These are phyloP conservation scores for Plasmodium sp. DNA, from an alignment of 169 alveolate species.

Conservation along the genomic window DNA sequence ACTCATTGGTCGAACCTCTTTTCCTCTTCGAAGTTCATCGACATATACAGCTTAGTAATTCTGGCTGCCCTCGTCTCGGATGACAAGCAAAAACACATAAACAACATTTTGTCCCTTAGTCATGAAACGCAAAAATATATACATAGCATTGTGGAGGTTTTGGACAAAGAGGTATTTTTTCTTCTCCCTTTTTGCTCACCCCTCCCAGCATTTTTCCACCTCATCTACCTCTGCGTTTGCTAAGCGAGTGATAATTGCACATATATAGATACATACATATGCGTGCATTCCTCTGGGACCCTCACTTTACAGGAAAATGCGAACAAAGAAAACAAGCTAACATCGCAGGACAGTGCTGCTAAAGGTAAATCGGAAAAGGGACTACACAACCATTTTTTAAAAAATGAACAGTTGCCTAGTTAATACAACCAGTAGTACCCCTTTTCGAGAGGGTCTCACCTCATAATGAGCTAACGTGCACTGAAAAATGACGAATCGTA, in stretches of 20 bases:
- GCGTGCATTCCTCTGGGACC: not conserved
- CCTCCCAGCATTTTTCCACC: not conserved
- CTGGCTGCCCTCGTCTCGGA: slow-evolving; percentile 72
- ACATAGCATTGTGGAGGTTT: slow-evolving; percentile 46
- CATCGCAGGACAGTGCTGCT: slow-evolving; percentile 18
- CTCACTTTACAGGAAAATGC: slow-evolving; percentile 31
- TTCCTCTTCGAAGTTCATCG: slow-evolving; percentile 36
- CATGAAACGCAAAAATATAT: slow-evolving; percentile 74
- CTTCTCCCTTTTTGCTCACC: not conserved
- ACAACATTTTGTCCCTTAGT: slow-evolving; percentile 53
- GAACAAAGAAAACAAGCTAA: slow-evolving; percentile 2
- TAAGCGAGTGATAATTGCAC: not conserved
- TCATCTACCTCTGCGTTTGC: not conserved
- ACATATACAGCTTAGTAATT: slow-evolving; percentile 61
- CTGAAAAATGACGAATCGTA: not conserved
- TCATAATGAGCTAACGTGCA: not conserved
- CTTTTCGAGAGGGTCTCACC: not conserved
- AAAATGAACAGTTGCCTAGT: not conserved
- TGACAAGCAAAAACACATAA: slow-evolving; percentile 68
- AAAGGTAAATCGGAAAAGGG: slow-evolving; percentile 16
- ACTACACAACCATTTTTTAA: not conserved
- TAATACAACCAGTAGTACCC: not conserved
- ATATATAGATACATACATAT: not conserved
- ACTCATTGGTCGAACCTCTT: not conserved
- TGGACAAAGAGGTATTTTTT: slow-evolving; percentile 56